Evolutionary conservation across 1,139 yeast species (phyloP).

Genomic region (Yarrowia galli): DNA sequence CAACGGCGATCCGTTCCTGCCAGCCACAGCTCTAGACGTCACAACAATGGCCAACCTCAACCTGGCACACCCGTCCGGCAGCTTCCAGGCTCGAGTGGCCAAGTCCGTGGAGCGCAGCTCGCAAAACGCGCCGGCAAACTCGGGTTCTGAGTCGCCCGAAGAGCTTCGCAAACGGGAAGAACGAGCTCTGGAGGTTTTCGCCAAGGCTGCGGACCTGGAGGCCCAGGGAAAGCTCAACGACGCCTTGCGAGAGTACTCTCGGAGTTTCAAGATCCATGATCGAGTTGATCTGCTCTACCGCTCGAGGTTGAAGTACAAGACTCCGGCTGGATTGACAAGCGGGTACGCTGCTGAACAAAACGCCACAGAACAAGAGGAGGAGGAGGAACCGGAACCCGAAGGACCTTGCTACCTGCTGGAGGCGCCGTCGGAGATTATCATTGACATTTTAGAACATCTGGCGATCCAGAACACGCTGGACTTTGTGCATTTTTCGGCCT

Average conservation of each 20-base stretch:
- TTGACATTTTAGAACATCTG: conserved; percentile 25
- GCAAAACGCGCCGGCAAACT: neutral
- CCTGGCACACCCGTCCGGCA: conserved; percentile 15
- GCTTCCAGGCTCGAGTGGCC: conserved; percentile 34
- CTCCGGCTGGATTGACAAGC: neutral
- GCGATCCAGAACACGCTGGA: conserved; percentile 27
- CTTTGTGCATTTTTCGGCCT: conserved; percentile 24
- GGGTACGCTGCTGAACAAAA: neutral
- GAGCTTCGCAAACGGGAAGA: conserved; percentile 9
- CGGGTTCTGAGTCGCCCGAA: neutral
- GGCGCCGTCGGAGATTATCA: conserved; percentile 33
- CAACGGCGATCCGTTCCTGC: conserved; percentile 3
- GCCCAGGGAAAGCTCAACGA: conserved; percentile 29
- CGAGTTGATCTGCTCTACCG: conserved; percentile 24
- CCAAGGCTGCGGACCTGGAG: conserved; percentile 13
- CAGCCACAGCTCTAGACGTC: conserved; percentile 6
- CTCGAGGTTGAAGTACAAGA: conserved; percentile 19
- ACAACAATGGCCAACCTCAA: conserved; percentile 26
- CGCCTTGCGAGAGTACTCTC: conserved; percentile 17
- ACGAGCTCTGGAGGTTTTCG: conserved; percentile 14
- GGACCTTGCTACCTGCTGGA: conserved; percentile 25
- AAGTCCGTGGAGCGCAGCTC: conserved; percentile 12
- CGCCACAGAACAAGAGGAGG: neutral
- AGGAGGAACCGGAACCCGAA: neutral
- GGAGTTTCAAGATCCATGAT: conserved; percentile 33